Conservation (phyloP, 805 yeast genomes). For the Saturnispora saitoi region DNA sequence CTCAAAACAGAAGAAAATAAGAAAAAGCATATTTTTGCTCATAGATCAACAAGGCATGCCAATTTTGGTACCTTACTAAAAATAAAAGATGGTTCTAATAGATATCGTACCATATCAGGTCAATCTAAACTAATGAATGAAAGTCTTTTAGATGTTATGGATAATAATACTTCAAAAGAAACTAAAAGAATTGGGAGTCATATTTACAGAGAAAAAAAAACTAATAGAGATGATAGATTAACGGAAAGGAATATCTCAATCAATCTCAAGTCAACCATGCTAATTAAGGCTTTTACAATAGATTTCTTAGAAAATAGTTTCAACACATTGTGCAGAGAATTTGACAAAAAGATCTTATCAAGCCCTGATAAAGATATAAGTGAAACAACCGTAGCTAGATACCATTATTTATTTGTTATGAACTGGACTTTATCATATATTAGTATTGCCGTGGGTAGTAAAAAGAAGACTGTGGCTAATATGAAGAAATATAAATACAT, state of each 20-base stretch:
- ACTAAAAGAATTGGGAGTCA: constrained; percentile 24
- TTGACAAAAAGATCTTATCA: constrained; percentile 30
- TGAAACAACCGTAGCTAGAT: constrained; percentile 14
- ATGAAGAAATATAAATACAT: constrained; percentile 4
- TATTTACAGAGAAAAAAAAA: constrained; percentile 47
- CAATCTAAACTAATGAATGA: constrained; percentile 37
- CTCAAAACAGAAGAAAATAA: constrained; percentile 54
- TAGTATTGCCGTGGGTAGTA: constrained; percentile 29
- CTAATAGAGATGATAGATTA: constrained; percentile 12
- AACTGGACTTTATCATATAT: constrained; percentile 76
- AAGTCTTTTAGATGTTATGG: constrained; percentile 57
- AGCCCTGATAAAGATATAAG: constrained; percentile 25
- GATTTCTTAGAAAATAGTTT: constrained; percentile 69
- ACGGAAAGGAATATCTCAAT: constrained; percentile 1
- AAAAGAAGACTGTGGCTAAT: constrained; percentile 18
- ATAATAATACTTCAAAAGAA: constrained; percentile 58
- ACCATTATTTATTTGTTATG: constrained; percentile 48
- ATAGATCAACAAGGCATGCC: constrained; percentile 54
- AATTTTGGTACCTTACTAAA: constrained; percentile 84
- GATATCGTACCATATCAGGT: constrained; percentile 60
- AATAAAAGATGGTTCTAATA: constrained; percentile 47
- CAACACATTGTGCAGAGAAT: constrained; percentile 48
- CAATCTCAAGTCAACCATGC: neutral
- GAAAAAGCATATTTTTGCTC: constrained; percentile 25
- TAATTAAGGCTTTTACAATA: constrained; percentile 37